phyloP scores from a whole-genome alignment of 768 basidiomycete genomes.

The Pleurotus platypus region DNA sequence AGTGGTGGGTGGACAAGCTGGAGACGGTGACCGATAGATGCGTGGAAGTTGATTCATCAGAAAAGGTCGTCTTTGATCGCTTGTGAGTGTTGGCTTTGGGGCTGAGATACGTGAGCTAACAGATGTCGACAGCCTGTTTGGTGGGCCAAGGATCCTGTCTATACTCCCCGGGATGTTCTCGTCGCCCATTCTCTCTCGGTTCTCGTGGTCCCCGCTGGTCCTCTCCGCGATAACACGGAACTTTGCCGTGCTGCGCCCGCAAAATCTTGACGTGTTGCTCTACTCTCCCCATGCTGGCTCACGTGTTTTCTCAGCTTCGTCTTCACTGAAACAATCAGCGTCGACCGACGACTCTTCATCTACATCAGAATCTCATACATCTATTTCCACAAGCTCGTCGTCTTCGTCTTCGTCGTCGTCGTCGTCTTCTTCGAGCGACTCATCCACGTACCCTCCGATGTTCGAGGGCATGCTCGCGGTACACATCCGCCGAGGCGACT shows the following conservation, averaged over 20 bases:
- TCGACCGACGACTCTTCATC: slow-evolving; percentile 12
- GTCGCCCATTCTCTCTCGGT: slow-evolving; percentile 48
- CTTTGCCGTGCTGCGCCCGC: slow-evolving; percentile 37
- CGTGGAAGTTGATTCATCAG: slow-evolving; percentile 39
- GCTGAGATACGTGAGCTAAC: neutral
- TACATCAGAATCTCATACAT: slow-evolving; percentile 8
- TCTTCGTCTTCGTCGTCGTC: neutral
- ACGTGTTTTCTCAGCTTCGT: neutral
- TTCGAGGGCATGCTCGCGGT: slow-evolving; percentile 47
- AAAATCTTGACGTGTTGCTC: slow-evolving; percentile 14
- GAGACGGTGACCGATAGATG: slow-evolving; percentile 30
- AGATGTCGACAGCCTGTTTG: slow-evolving; percentile 37
- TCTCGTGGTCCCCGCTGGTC: slow-evolving; percentile 53
- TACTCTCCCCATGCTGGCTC: neutral
- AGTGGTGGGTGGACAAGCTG: slow-evolving; percentile 49
- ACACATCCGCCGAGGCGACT: slow-evolving; percentile 58
- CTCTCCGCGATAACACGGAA: slow-evolving; percentile 46
- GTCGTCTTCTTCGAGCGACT: slow-evolving; percentile 9
- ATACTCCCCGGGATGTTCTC: slow-evolving; percentile 37
- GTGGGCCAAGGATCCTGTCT: slow-evolving; percentile 33
- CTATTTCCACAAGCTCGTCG: slow-evolving; percentile 9
- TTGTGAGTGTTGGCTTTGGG: slow-evolving; percentile 29
- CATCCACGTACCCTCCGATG: slow-evolving; percentile 9
- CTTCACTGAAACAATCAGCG: neutral
- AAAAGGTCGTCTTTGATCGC: slow-evolving; percentile 42